Evolutionary conservation across 768 basidiomycete species (phyloP).

Genomic region (Trametes cinnabarina): DNA sequence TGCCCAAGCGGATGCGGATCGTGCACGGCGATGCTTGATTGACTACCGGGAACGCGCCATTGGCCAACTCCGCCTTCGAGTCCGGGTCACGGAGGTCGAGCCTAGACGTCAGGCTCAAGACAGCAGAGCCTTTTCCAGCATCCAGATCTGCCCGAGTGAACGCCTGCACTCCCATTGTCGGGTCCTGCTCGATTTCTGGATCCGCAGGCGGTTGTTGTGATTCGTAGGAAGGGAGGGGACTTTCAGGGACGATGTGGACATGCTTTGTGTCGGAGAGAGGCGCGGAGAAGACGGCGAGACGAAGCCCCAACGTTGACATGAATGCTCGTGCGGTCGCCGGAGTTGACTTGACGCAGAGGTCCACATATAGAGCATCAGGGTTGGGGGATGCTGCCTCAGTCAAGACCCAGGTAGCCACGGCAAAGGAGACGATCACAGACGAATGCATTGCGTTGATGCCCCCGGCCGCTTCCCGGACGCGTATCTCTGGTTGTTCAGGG

Average conservation of each 20-base stretch:
- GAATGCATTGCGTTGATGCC: not conserved
- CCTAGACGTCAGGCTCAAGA: constrained; percentile 2
- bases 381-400: not conserved
- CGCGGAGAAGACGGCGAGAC: constrained; percentile 18
- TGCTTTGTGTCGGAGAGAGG: constrained; percentile 17
- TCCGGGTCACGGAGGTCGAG: constrained; percentile 8
- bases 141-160: constrained; percentile 14
- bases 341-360: not conserved
- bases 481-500: not conserved
- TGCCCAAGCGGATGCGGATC: constrained; percentile 31
- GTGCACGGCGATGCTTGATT: constrained; percentile 31
- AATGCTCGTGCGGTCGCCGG: constrained; percentile 7
- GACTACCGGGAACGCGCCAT: constrained; percentile 10
- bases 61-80: constrained; percentile 6
- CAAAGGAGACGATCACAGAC: constrained; percentile 14
- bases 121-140: not conserved
- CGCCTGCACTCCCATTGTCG: not conserved
- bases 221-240: constrained; percentile 12
- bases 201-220: too few relatives aligned
- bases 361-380: not conserved
- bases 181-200: not conserved
- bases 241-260: constrained; percentile 25
- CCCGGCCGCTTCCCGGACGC: constrained; percentile 7
- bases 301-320: constrained; percentile 30
- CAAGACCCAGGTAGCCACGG: constrained; percentile 28